Evolutionary conservation across 306 rosid genomes (phyloP), one percentile per base, ranked within the genome.

Genomic region (Vigna reflexopilosa): DNA sequence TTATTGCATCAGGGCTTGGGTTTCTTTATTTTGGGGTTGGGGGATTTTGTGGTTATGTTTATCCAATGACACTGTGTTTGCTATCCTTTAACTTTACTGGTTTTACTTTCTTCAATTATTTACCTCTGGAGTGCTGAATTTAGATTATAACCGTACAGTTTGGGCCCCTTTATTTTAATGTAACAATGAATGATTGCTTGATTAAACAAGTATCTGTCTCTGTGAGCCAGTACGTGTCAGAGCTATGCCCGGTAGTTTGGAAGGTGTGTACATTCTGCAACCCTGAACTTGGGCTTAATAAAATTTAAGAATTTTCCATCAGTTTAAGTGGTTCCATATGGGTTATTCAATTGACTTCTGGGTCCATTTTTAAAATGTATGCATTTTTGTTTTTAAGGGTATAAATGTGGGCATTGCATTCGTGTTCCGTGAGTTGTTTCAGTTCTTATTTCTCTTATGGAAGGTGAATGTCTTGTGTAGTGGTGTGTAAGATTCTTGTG

Each of bases 331-430:
- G 59, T 80, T 54, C 69, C 30, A 5, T 45, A 16, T 30, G 14
- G n/a, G 71, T 55, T 59, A 4, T 55, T 34, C 50, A 17, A 57
- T 75, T 81, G 56, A 57, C 76, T 74, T 74, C 76, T 74, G 26
- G 47, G 54, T 74, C 1, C 16, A 6, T 20, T 40, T 14, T 34
- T 63, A 2, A 62, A 42, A 15, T 16, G 14, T 8, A 36, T 36
- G 6, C 6, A 8, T 74, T 45, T 44, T 51, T 0, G 0, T 32
- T 17, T 54, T 28, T 0, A 65, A 79, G 28, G 28, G 28, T 26
- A 26, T 26, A 26, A 26, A 72, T 65, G 13, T 38, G 14, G 59
- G 7, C 15, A 47, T 50, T 38, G 55, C 2, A 12, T 36, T 61
- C 28, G 0, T 62, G 61, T 73, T 72, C 9, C 11, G 11, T 50